phyloP scores from a whole-genome alignment of 2,329 filamentous ascomycete genomes.

The Botrytis medusae region DNA sequence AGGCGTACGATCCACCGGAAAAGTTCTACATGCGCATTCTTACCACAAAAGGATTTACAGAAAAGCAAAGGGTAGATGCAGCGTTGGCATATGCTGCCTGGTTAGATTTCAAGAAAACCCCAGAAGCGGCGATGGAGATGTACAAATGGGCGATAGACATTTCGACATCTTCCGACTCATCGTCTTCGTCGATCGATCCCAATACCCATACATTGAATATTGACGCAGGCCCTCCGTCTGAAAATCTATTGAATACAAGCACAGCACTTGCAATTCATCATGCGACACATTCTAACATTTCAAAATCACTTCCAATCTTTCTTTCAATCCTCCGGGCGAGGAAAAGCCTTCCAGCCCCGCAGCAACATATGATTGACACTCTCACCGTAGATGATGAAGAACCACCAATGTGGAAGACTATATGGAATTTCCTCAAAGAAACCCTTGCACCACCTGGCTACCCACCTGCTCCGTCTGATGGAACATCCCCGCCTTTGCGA shows the following conservation, averaged over 20 bases:
- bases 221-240: conserved; percentile 56
- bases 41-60: conserved; percentile 74
- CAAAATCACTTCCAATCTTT: conserved; percentile 76
- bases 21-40: conserved; percentile 79
- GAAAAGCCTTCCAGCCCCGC: conserved; percentile 53
- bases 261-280: conserved; percentile 78
- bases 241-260: conserved; percentile 72
- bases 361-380: conserved; percentile 32
- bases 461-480: conserved; percentile 68
- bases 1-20: conserved; percentile 69
- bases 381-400: conserved; percentile 27
- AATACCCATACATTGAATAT: conserved; percentile 64
- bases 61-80: conserved; percentile 77
- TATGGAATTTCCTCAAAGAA: conserved; percentile 37
- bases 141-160: conserved; percentile 76
- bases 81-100: conserved; percentile 82
- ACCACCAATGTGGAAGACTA: conserved; percentile 30
- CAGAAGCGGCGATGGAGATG: conserved; percentile 66
- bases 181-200: conserved; percentile 54
- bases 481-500: conserved; percentile 65
- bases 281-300: conserved; percentile 66
- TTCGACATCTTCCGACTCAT: conserved; percentile 54
- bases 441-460: conserved; percentile 57
- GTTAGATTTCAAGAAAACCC: conserved; percentile 72
- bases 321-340: conserved; percentile 80